Base-by-base conservation (phyloP, 2,329 filamentous ascomycete genomes). In the Lizonia empirigonia region DNA sequence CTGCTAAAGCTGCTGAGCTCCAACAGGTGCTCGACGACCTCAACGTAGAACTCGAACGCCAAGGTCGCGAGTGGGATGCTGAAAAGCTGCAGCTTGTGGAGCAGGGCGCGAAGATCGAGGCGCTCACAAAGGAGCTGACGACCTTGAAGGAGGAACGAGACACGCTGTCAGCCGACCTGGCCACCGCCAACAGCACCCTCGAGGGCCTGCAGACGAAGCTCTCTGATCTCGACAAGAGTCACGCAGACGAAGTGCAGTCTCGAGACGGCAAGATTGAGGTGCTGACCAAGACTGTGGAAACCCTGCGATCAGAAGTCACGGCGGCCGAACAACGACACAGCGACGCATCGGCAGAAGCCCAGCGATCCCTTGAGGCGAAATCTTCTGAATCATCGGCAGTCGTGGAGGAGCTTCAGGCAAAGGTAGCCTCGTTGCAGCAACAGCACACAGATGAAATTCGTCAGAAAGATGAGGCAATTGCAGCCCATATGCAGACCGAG, bases 1-100 rank as follows among this genome's bases (percentile, higher is more conserved):
- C 63, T 16, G 56, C 65, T 26, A 68, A 67, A 19, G 66, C 69
- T 1, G 58, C 63, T 22, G 70, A 73, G 37, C 60, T 73, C 3
- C 69, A 71, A 50, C 66, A 71, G 50, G 64, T 72, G 6, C 59
- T 73, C 5, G 64, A 63, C 35, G 69, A 73, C 16, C 59, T 73
- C 44, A 70, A 66, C 46, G 60, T 58, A 7, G 70, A 73, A 41
- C 65, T 73, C 9, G 69, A 72, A 40, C 58, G 65, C 22, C 69
- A 72, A 37, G 69, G 67, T 32, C 58, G 53, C 7, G 58, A 73
- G 44, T 73, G 69, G 69, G 68, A 71, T 36, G 62, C 62, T 13
- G 69, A 73, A 26, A 72, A 70, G 63, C 65, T 68, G 58, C 67
- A 65, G 51, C 61, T 71, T n/a, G 58, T 56, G 0, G 67, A 72